These are phyloP conservation scores for Curvularia lunata DNA, from an alignment of 2,329 filamentous ascomycete genomes.

Conservation along the genomic window DNA sequence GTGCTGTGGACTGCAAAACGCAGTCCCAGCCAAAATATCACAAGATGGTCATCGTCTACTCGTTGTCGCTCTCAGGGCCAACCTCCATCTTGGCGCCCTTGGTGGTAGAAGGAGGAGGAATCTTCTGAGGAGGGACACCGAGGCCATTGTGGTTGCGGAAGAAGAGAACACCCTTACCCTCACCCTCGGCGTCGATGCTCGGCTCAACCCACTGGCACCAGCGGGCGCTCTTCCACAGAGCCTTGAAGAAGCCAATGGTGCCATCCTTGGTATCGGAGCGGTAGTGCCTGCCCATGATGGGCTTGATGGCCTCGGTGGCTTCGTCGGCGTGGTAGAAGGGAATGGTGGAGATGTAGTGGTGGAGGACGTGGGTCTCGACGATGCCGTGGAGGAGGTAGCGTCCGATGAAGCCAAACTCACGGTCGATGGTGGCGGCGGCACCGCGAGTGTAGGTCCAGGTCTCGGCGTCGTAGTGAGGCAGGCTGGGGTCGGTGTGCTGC, in stretches of 20 bases:
- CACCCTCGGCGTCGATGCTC: constrained; percentile 77
- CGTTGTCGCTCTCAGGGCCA: constrained; percentile 40
- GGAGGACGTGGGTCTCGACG: constrained; percentile 95
- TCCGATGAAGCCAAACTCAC: constrained; percentile 95
- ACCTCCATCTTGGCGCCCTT: constrained; percentile 47
- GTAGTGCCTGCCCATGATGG: constrained; percentile 95
- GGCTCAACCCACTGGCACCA: constrained; percentile 99
- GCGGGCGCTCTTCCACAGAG: constrained; percentile 80
- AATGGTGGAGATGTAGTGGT: constrained; percentile 96
- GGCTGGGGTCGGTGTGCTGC: constrained; percentile 92
- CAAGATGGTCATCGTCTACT: constrained; percentile 30
- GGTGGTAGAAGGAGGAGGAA: constrained; percentile 29
- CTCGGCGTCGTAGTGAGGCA: constrained; percentile 87
- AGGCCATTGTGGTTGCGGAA: constrained; percentile 94
- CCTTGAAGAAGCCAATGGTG: constrained; percentile 77
- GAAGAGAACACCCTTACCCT: constrained; percentile 86
- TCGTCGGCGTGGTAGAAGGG: constrained; percentile 97
- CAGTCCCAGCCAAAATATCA: constrained; percentile 28
- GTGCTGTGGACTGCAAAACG: constrained; percentile 14
- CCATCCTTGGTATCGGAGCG: constrained; percentile 80
- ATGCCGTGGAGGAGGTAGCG: constrained; percentile 92
- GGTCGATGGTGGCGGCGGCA: constrained; percentile 93
- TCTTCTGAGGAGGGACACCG: constrained; percentile 60
- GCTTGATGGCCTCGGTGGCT: constrained; percentile 91
- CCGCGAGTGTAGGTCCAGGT: constrained; percentile 94